These are phyloP conservation scores for Neurospora intermedia DNA, from an alignment of 495 filamentous ascomycete species.

Conservation along the genomic window DNA sequence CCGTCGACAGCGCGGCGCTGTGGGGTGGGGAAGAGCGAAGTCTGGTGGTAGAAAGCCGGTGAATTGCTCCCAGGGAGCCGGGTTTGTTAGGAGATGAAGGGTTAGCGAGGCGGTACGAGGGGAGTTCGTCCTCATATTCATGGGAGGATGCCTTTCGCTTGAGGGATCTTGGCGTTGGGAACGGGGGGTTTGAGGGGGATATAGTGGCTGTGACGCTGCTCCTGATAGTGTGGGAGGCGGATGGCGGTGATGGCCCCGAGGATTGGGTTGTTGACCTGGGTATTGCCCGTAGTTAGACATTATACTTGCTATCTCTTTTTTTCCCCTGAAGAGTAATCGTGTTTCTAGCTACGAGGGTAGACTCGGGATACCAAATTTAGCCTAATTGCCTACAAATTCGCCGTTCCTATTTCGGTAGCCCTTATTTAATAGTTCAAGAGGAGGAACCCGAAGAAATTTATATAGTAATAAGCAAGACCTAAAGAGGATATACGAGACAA, in stretches of 20 bases:
- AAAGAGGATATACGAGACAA: not conserved
- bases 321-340: too few species aligned
- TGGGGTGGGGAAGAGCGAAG: too few species aligned
- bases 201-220: not conserved
- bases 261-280: slow-evolving; percentile 1
- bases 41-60: too few species aligned
- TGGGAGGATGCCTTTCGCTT: too few species aligned
- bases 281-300: not conserved
- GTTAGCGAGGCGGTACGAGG: too few species aligned
- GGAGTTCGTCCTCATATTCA: too few species aligned
- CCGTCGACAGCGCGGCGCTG: too few species aligned
- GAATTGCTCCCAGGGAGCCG: too few species aligned
- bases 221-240: not conserved
- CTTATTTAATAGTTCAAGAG: not conserved
- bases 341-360: not conserved
- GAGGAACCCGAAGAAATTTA: not conserved
- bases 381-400: not conserved
- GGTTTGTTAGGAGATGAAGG: too few species aligned
- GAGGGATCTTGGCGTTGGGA: too few species aligned
- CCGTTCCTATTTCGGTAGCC: not conserved
- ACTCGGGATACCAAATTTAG: not conserved
- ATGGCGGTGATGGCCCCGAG: not conserved
- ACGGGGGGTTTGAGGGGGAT: too few species aligned
- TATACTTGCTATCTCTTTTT: not conserved
- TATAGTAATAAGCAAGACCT: not conserved